Evolutionary conservation across 306 rosid genomes (phyloP).

Genomic region (peach (Prunus persica)): DNA sequence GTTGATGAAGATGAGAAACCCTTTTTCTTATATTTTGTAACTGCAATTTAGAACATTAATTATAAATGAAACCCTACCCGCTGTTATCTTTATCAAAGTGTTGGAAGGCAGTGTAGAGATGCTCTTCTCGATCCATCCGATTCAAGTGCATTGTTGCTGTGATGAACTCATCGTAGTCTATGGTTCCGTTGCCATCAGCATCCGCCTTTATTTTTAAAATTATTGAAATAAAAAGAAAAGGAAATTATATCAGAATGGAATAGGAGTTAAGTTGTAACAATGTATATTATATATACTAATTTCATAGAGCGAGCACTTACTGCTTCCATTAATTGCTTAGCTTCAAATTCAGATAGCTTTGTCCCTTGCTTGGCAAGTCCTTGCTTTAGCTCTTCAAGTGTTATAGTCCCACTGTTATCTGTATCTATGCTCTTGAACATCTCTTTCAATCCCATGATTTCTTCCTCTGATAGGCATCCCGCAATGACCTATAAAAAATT

Average conservation of each 20-base stretch:
- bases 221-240: background rate
- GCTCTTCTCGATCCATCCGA: conserved; percentile 92
- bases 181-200: conserved; percentile 94
- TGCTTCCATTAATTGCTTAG: conserved; percentile 88
- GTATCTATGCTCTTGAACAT: conserved; percentile 90
- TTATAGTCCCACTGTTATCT: conserved; percentile 93
- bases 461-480: conserved; percentile 96
- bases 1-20: background rate
- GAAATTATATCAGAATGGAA: background rate
- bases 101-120: conserved; percentile 94
- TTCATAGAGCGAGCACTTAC: conserved; percentile 35
- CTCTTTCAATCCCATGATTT: conserved; percentile 92
- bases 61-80: conserved; percentile 50
- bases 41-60: background rate
- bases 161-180: conserved; percentile 96
- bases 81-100: conserved; percentile 89
- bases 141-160: conserved; percentile 97
- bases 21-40: background rate
- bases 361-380: conserved; percentile 98
- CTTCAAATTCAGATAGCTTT: conserved; percentile 76
- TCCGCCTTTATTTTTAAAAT: conserved; percentile 45
- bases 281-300: background rate
- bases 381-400: conserved; percentile 94
- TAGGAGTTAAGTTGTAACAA: background rate
- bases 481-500: conserved; percentile 61